These are phyloP conservation scores for Odonthalia washingtoniensis DNA, from an alignment of 31 red algal species.

Conservation along the genomic window DNA sequence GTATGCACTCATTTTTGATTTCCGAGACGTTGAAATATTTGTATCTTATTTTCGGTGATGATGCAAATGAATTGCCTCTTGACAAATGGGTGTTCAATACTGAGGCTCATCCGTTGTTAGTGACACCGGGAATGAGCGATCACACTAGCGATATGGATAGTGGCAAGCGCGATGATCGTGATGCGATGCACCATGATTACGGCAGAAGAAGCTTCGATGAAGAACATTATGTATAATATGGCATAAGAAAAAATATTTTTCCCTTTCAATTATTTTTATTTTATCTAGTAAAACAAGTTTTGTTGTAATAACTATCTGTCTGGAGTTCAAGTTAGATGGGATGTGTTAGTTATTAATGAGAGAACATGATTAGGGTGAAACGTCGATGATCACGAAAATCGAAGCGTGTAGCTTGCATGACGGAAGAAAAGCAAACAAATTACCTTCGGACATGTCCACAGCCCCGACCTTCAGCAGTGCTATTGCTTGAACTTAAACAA, in stretches of 20 bases:
- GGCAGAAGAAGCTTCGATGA: neutral
- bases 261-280: neutral
- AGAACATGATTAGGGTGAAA: no score
- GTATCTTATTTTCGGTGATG: conserved; percentile 76
- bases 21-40: conserved; percentile 97
- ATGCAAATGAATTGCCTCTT: conserved; percentile 52
- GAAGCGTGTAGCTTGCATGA: no score
- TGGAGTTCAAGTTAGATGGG: neutral
- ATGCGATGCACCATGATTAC: neutral
- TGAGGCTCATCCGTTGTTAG: conserved; percentile 87
- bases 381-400: no score
- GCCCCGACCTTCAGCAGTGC: no score
- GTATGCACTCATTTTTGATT: no score
- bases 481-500: no score
- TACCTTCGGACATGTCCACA: no score
- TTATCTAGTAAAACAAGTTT: neutral
- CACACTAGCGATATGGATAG: no score
- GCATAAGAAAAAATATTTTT: neutral
- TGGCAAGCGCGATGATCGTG: neutral
- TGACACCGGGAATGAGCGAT: conserved; percentile 57
- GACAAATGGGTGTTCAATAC: conserved; percentile 87
- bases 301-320: neutral
- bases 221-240: neutral
- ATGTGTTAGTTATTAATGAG: no score
- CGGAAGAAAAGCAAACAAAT: no score